A percentile compares a stretch with the other conserved stretches of the same genome.
Evolutionary conservation across 805 yeast genomes (phyloP).

Genomic region (Yamadazyma paraphyllophila): DNA sequence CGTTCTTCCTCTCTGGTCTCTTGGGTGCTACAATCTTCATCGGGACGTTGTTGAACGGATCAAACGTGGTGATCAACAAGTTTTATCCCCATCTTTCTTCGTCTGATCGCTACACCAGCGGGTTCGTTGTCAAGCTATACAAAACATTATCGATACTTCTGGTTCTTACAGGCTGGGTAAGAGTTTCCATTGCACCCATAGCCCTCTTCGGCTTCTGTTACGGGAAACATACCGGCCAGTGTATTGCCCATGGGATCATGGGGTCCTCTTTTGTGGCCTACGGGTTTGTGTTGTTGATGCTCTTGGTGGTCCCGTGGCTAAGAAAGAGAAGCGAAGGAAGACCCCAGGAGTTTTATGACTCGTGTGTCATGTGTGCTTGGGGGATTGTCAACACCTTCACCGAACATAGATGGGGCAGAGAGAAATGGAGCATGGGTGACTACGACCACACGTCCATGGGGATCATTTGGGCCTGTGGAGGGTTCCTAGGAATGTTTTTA

Average conservation of each 20-base stretch:
- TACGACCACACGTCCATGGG: conserved; percentile 97
- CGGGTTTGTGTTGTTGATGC: conserved; percentile 66
- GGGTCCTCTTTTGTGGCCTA: conserved; percentile 83
- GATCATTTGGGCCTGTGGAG: conserved; percentile 94
- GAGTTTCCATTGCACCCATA: conserved; percentile 76
- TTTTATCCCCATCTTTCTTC: conserved; percentile 34
- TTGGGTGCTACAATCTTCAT: conserved; percentile 48
- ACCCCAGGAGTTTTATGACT: conserved; percentile 80
- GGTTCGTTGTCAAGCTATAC: conserved; percentile 20
- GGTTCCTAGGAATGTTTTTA: conserved; percentile 76
- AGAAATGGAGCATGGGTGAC: conserved; percentile 89
- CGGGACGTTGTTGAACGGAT: conserved; percentile 57
- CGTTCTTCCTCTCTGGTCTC: conserved; percentile 56
- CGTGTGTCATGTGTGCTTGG: conserved; percentile 78
- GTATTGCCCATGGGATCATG: conserved; percentile 97
- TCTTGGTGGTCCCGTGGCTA: conserved; percentile 75
- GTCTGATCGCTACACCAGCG: conserved; percentile 16
- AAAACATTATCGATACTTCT: conserved; percentile 46
- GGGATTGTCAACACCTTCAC: conserved; percentile 94
- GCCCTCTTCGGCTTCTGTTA: conserved; percentile 88
- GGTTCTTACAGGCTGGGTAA: conserved; percentile 70
- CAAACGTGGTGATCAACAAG: conserved; percentile 39
- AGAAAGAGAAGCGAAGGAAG: conserved; percentile 35
- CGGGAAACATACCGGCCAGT: conserved; percentile 83
- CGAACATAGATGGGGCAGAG: conserved; percentile 91